Evolutionary conservation across 2,329 filamentous ascomycete species (phyloP).

Genomic region (Thermoascus crustaceus): DNA sequence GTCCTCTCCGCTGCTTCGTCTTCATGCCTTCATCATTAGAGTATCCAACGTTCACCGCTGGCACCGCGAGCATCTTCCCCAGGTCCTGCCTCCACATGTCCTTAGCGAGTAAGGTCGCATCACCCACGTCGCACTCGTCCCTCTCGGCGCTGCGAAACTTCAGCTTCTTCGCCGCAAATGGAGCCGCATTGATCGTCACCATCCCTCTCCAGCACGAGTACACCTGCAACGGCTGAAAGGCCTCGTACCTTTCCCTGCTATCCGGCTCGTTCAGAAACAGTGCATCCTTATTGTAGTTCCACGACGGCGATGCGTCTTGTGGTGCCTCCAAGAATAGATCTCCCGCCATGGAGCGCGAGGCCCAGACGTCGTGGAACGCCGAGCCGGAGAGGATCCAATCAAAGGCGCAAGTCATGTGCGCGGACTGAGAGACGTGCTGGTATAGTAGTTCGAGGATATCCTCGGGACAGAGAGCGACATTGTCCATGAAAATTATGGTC

Average conservation of each 20-base stretch:
- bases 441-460: conserved; percentile 51
- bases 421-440: conserved; percentile 39
- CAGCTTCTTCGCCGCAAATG: conserved; percentile 38
- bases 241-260: conserved; percentile 25
- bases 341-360: conserved; percentile 45
- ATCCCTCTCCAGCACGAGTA: conserved; percentile 57
- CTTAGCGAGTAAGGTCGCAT: conserved; percentile 50
- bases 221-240: conserved; percentile 48
- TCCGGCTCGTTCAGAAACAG: conserved; percentile 46
- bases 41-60: conserved; percentile 50
- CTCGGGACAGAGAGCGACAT: conserved; percentile 45
- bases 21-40: conserved; percentile 36
- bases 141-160: conserved; percentile 36
- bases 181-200: conserved; percentile 40
- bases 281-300: conserved; percentile 41
- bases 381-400: conserved; percentile 47
- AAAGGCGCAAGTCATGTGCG: conserved; percentile 52
- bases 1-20: conserved; percentile 47
- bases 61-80: conserved; percentile 49
- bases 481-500: conserved; percentile 47
- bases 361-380: conserved; percentile 52
- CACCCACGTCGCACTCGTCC: conserved; percentile 46
- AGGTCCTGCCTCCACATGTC: conserved; percentile 47
- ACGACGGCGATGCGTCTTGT: conserved; percentile 42
- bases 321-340: conserved; percentile 50